Percentiles rank a stretch among this genome's conserved stretches.
Conservation (phyloP, 345 rosid genomes). For the Linum tenue region DNA sequence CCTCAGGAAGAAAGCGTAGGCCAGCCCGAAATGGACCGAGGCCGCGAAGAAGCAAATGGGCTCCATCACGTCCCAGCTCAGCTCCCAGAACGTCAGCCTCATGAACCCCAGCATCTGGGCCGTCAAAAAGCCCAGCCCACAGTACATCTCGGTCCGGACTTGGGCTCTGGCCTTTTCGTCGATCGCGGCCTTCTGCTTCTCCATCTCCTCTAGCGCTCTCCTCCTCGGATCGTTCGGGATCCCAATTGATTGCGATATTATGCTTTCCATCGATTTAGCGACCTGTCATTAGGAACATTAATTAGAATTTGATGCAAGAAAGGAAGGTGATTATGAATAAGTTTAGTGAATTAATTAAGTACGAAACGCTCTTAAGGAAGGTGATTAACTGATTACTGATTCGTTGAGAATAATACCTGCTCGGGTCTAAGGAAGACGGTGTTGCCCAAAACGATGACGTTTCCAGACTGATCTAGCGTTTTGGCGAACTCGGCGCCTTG, state of each 20-base stretch:
- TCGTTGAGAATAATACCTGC: constrained; percentile 36
- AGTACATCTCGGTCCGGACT: constrained; percentile 14
- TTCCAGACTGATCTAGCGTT: constrained; percentile 51
- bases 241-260: constrained; percentile 31
- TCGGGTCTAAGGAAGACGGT: constrained; percentile 64
- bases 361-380: neutral
- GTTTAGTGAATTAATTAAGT: neutral
- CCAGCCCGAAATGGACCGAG: constrained; percentile 16
- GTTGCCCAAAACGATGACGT: constrained; percentile 66
- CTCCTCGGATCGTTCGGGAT: constrained; percentile 47
- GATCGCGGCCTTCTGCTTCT: constrained; percentile 13
- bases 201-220: constrained; percentile 7
- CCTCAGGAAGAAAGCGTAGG: constrained; percentile 17
- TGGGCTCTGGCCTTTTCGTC: constrained; percentile 16
- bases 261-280: constrained; percentile 43
- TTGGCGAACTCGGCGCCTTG: constrained; percentile 49
- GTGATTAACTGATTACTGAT: neutral
- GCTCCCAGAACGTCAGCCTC: constrained; percentile 30
- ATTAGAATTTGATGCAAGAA: neutral
- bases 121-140: constrained; percentile 18
- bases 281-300: constrained; percentile 25
- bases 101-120: constrained; percentile 21
- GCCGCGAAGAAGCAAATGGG: constrained; percentile 24
- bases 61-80: constrained; percentile 28
- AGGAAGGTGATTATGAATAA: too few species aligned